These are phyloP conservation scores for Penicillium janthinellum DNA, from an alignment of 2,329 filamentous ascomycete species.

Conservation along the genomic window DNA sequence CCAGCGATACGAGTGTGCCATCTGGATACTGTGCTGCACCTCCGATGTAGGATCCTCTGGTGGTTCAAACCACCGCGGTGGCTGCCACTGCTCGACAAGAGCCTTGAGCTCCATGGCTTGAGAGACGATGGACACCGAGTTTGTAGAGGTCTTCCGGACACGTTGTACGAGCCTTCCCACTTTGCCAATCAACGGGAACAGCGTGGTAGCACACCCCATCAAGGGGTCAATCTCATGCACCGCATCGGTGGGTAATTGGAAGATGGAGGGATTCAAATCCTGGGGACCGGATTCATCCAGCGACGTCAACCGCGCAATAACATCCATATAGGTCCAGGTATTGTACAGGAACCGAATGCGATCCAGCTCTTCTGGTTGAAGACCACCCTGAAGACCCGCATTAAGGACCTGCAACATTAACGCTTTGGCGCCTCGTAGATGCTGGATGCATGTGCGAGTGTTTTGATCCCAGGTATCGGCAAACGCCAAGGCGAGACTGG, in stretches of 20 bases:
- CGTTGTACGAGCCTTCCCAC: constrained; percentile 67
- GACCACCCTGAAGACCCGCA: constrained; percentile 38
- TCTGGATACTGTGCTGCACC: constrained; percentile 66
- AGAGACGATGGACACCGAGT: constrained; percentile 62
- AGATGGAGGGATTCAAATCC: constrained; percentile 42
- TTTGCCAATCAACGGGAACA: constrained; percentile 69
- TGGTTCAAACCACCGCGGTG: constrained; percentile 59
- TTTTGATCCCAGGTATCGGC: constrained; percentile 72
- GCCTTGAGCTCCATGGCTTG: constrained; percentile 64
- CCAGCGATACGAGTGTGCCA: constrained; percentile 67
- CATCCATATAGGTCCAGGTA: constrained; percentile 73
- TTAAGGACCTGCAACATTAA: constrained; percentile 62
- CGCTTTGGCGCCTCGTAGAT: constrained; percentile 67
- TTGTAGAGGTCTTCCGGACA: constrained; percentile 58
- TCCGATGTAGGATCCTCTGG: constrained; percentile 66
- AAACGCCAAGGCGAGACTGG: constrained; percentile 69
- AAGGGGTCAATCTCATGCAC: constrained; percentile 67
- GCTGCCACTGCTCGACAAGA: constrained; percentile 62
- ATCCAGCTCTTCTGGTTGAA: constrained; percentile 52
- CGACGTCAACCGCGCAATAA: constrained; percentile 68
- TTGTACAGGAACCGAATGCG: constrained; percentile 69
- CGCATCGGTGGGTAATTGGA: constrained; percentile 46
- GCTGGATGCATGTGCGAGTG: constrained; percentile 68
- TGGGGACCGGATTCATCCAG: constrained; percentile 59
- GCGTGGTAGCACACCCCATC: constrained; percentile 68